These are phyloP conservation scores for Pisolithus orientalis DNA, from an alignment of 768 basidiomycete genomes.

Conservation along the genomic window DNA sequence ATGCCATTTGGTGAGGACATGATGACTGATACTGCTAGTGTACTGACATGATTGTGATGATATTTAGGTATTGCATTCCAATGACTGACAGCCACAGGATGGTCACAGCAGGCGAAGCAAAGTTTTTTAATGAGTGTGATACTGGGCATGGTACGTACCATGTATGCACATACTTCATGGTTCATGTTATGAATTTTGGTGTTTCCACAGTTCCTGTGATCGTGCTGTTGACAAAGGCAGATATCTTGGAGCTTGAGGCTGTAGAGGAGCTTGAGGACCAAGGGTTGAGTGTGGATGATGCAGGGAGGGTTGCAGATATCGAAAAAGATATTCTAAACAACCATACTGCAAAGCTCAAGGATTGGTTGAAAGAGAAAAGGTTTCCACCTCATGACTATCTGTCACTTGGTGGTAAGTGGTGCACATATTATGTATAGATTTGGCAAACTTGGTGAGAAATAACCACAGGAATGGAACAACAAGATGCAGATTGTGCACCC, in stretches of 20 bases:
- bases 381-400: not conserved
- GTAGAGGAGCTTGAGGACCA: slow-evolving; percentile 8
- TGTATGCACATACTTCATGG: not conserved
- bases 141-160: slow-evolving; percentile 4
- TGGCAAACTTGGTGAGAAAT: no score
- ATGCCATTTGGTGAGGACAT: slow-evolving; percentile 32
- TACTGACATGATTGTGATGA: not conserved
- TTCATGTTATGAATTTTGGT: not conserved
- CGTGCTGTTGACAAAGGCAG: slow-evolving; percentile 34
- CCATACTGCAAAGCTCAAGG: not conserved
- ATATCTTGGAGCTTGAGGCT: slow-evolving; percentile 20
- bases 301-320: slow-evolving; percentile 6
- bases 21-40: not conserved
- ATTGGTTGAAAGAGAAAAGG: not conserved
- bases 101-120: slow-evolving; percentile 22
- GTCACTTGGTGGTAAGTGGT: not conserved
- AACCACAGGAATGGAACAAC: no score
- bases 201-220: slow-evolving; percentile 30
- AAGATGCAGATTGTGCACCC: no score
- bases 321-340: slow-evolving; percentile 2
- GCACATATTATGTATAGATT: no score
- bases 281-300: slow-evolving; percentile 7
- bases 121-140: slow-evolving; percentile 23
- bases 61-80: slow-evolving; percentile 33
- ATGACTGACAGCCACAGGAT: slow-evolving; percentile 20